These are phyloP conservation scores for Pythium volutum DNA, from an alignment of 352 stramenopile genomes.

Conservation along the genomic window DNA sequence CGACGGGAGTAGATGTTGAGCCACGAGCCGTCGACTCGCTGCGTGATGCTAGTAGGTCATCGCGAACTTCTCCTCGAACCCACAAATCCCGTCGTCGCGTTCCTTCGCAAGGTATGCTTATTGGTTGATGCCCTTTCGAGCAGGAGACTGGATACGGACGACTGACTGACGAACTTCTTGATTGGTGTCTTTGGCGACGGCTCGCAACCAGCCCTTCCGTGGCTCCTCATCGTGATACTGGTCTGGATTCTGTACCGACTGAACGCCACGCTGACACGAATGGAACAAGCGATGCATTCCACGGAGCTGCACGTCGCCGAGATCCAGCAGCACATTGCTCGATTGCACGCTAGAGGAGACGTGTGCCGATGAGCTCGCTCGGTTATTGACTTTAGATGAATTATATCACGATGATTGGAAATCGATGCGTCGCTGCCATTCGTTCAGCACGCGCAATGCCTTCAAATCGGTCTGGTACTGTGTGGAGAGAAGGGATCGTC, in stretches of 20 bases:
- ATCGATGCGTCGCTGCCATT: conserved; percentile 18
- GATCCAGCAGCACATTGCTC: conserved; percentile 18
- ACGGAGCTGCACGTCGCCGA: conserved; percentile 28
- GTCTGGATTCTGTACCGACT: conserved; percentile 58
- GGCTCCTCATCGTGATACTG: conserved; percentile 60
- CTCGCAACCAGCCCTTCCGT: conserved; percentile 37
- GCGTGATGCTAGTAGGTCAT: conserved; percentile 8
- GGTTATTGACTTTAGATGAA: neutral
- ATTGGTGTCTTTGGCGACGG: neutral
- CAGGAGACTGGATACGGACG: neutral
- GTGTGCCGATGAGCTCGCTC: conserved; percentile 16
- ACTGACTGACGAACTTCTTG: neutral
- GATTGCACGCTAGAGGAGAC: neutral
- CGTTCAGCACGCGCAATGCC: conserved; percentile 13
- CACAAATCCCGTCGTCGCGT: conserved; percentile 19
- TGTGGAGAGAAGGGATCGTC: neutral
- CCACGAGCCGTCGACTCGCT: conserved; percentile 15
- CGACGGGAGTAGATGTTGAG: conserved; percentile 18
- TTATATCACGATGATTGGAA: conserved; percentile 12
- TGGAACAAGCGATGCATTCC: conserved; percentile 46
- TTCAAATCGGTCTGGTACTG: conserved; percentile 14
- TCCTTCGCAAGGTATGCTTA: conserved; percentile 20
- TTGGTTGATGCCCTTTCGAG: neutral
- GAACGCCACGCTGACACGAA: conserved; percentile 53
- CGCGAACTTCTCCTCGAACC: conserved; percentile 11